Base-by-base conservation (phyloP, 106 monocot species). In the Gastrodia elata region DNA sequence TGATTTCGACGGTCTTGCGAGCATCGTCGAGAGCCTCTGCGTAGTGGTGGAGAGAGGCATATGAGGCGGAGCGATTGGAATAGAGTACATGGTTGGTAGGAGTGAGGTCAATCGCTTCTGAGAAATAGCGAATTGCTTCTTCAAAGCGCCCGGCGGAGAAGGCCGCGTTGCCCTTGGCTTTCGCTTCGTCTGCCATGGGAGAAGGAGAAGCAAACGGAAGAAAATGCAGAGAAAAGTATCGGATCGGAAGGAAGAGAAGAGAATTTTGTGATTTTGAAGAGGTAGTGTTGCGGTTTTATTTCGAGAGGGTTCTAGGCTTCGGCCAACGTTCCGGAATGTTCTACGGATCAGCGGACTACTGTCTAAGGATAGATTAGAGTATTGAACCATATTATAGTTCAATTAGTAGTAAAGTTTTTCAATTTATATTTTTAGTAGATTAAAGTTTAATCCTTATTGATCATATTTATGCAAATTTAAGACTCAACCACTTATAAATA, bases 1-100 rank as follows among this genome's bases (percentile, higher is more conserved):
- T 93, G 26, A 98, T 77, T 72, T 93, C 93, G 32, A 93, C 93
- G 37, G 97, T 98, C 84, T 85, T 88, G 39, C 80, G 33, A 39
- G 88, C 97, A 73, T 98, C 97, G 33, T 71, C 30, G 25, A 98
- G 90, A 4, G 97, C 93, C 6, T 88, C 93, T 27, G 80, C 39
- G 72, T 84, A 98, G 74, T 75, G 86, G 71, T 83, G 35, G 70
- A 98, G 84, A 70, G 93, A 98, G 39, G 97, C 97, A 79, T 91
- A 79, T 61, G 97, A 84, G 37, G 97, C 97, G 76, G 93, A 93
- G 44, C 97, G 93, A 78, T 98, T 93, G 78, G 97, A 98, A 78
- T 83, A 93, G 73, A 98, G 86, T 56, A 98, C 97, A 78, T 98
- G 93, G 79, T 98, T 98, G 82, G 75, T 35, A 36, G 97, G 90